Evolutionary conservation across 495 filamentous ascomycete species (phyloP), one percentile per base, ranked within the genome.

Genomic region (Penicillium arizonense): DNA sequence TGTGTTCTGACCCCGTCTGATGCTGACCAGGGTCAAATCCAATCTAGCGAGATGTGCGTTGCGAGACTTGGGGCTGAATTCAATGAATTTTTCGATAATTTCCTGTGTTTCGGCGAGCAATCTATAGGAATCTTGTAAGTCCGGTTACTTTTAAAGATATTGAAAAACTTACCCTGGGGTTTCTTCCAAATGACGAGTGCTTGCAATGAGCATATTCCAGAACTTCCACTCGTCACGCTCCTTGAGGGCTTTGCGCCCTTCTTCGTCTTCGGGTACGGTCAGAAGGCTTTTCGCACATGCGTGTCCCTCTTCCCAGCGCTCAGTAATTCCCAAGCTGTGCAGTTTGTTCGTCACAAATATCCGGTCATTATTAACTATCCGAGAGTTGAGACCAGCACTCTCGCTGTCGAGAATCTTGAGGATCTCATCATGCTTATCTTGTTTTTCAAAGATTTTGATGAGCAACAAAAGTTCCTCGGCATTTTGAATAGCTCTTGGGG

Each of bases 201-300:
- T 58, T 23, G 50, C 33, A 30, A 73, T 47, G 35, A 77, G 54
- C 36, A 75, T 62, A n/a, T 75, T 70, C 82, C 82, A 86, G 28
- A 82, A 69, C 40, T 63, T 71, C 79, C 82, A 84, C 47, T 84
- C 80, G 62, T 84, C 81, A 40, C 72, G 76, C 55, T 75, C 68
- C 26, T 73, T 71, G 16, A 76, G 61, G 21, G 61, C 52, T 13
- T 72, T 73, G 13, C 54, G 59, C 50, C 68, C 65, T 14, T 51
- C 58, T 23, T 70, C 68, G 11, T 63, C 61, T 23, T 56, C 64
- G 11, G 61, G 66, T 40, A 73, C 69, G 39, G 59, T 61, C 50
- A 66, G 80, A 42, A 67, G 71, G 21, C 45, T 51, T 51, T 59
- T 75, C 44, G 62, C 74, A 69, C 73, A 79, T 14, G 70, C 58